Percentiles rank a stretch among this genome's conserved stretches.
phyloP scores from a whole-genome alignment of 176 grass and related monocot genomes.

The Avena insularis region DNA sequence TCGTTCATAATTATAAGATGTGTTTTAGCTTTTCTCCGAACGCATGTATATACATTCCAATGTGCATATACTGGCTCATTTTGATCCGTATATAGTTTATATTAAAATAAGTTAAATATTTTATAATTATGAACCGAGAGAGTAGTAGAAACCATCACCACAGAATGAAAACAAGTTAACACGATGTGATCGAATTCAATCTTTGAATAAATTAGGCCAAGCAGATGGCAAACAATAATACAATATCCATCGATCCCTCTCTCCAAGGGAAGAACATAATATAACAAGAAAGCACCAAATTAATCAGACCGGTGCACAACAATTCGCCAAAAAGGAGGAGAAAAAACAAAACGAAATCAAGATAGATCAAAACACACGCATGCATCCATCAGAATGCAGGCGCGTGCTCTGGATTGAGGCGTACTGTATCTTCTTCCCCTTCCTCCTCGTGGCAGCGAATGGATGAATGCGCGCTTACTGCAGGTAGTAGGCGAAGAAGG shows the following conservation, averaged over 20 bases:
- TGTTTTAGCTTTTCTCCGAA: too few relatives aligned
- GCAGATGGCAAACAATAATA: constrained; percentile 45
- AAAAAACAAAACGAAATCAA: background rate
- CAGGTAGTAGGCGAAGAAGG: constrained; percentile 82
- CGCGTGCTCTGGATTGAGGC: background rate
- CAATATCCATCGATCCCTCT: constrained; percentile 41
- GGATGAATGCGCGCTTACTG: constrained; percentile 42
- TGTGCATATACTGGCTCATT: too few relatives aligned
- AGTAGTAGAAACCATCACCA: background rate
- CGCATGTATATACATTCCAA: too few relatives aligned
- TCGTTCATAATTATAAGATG: too few relatives aligned
- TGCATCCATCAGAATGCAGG: constrained; percentile 12
- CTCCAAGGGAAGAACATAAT: constrained; percentile 34
- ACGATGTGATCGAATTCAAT: background rate
- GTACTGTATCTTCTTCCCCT: background rate
- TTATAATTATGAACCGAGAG: too few relatives aligned
- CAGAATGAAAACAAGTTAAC: background rate
- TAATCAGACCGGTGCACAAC: constrained; percentile 26
- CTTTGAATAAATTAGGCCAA: constrained; percentile 47
- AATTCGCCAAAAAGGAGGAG: constrained; percentile 44
- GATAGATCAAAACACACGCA: constrained; percentile 17
- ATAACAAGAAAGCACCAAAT: constrained; percentile 25
- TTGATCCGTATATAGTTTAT: too few relatives aligned
- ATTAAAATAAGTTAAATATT: too few relatives aligned
- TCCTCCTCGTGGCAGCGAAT: constrained; percentile 10